phyloP scores from a whole-genome alignment of 176 grass and related monocot species.

The Triticum dicoccoides region DNA sequence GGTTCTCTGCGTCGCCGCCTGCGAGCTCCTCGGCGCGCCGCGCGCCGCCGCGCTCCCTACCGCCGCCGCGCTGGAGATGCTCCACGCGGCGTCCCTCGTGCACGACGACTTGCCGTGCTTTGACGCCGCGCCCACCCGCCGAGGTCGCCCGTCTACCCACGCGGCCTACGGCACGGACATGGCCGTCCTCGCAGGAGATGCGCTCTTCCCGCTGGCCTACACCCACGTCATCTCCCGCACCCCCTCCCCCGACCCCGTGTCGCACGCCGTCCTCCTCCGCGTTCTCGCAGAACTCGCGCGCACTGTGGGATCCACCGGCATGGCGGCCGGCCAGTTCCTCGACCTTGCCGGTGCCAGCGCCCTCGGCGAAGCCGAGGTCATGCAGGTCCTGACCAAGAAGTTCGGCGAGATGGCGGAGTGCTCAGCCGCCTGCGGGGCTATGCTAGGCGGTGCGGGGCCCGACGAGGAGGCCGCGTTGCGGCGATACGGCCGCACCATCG shows the following conservation, averaged over 20 bases:
- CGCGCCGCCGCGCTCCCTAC: constrained; percentile 63
- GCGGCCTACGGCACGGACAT: constrained; percentile 66
- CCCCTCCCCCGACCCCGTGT: constrained; percentile 46
- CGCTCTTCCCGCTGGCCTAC: constrained; percentile 81
- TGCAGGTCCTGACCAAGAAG: constrained; percentile 83
- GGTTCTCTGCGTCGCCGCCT: constrained; percentile 81
- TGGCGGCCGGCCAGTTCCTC: constrained; percentile 82
- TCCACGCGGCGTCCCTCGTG: constrained; percentile 83
- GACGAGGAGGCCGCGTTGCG: constrained; percentile 69
- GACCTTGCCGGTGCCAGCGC: constrained; percentile 64
- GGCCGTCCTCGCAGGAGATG: constrained; percentile 75
- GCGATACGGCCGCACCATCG: constrained; percentile 73
- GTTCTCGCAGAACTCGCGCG: constrained; percentile 82
- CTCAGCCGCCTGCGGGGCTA: constrained; percentile 83
- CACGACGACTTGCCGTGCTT: constrained; percentile 94
- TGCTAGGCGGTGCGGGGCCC: constrained; percentile 61
- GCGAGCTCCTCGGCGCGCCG: constrained; percentile 73
- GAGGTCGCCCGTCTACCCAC: constrained; percentile 77
- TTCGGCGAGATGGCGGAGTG: constrained; percentile 95
- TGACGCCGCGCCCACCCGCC: constrained; percentile 72
- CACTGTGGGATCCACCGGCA: constrained; percentile 82
- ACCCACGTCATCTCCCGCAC: constrained; percentile 65
- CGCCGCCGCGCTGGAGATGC: constrained; percentile 86
- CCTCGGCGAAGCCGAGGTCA: constrained; percentile 68
- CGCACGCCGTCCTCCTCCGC: constrained; percentile 50